Conservation (phyloP, 1,284 basidiomycete species). For the Phellinidium pouzarii region DNA sequence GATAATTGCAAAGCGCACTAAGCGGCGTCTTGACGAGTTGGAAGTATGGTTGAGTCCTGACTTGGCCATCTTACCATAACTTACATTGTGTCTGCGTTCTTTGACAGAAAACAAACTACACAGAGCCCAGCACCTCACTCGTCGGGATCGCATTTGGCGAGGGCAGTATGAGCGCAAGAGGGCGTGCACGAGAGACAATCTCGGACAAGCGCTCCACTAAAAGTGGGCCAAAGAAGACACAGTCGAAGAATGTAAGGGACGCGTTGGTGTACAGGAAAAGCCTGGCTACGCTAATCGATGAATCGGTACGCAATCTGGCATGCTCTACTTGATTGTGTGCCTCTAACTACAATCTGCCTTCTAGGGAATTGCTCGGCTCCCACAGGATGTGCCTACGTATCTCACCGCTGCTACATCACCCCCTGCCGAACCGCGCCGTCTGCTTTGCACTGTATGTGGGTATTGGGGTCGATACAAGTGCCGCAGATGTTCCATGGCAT, state of each 20-base stretch:
- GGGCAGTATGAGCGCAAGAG: constrained; percentile 41
- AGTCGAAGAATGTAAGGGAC: constrained; percentile 70
- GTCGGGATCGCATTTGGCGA: constrained; percentile 26
- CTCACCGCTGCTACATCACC: constrained; percentile 47
- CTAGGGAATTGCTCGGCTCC: constrained; percentile 53
- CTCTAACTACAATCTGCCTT: neutral
- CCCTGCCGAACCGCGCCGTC: constrained; percentile 42
- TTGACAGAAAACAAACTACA: constrained; percentile 67
- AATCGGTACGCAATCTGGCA: constrained; percentile 50
- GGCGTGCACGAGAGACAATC: constrained; percentile 62
- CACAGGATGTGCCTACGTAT: constrained; percentile 48
- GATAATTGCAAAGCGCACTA: constrained; percentile 65
- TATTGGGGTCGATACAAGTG: constrained; percentile 63
- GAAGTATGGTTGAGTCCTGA: constrained; percentile 42
- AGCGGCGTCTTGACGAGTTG: constrained; percentile 72
- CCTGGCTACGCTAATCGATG: constrained; percentile 62
- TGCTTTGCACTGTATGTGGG: constrained; percentile 61
- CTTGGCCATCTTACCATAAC: constrained; percentile 3
- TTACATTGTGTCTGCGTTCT: constrained; percentile 1
- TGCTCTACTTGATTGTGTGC: neutral
- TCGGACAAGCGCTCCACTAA: constrained; percentile 56
- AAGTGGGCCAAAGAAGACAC: constrained; percentile 56
- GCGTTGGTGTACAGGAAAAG: constrained; percentile 77
- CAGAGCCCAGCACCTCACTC: constrained; percentile 46
- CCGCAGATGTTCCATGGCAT: constrained; percentile 49